These are phyloP conservation scores for Xylaria hypoxylon DNA, from an alignment of 2,329 filamentous ascomycete species.

Conservation along the genomic window DNA sequence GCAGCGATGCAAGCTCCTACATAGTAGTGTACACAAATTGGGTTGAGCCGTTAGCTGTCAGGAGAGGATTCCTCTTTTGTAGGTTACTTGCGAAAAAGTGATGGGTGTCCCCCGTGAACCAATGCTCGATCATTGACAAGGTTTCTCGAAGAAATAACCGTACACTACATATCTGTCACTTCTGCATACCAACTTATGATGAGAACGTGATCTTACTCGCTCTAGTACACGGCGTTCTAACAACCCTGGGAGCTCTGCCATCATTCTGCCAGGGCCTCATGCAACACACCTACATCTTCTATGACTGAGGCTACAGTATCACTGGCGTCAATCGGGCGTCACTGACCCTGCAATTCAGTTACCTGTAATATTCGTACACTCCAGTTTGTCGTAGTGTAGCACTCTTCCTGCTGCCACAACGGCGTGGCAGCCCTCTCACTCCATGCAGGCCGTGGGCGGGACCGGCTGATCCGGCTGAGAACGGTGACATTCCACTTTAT, in stretches of 20 bases:
- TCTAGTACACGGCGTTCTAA: conserved; percentile 29
- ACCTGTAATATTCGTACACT: conserved; percentile 11
- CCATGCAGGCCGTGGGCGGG: conserved; percentile 5
- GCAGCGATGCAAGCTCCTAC: conserved; percentile 16
- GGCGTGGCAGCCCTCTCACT: conserved; percentile 16
- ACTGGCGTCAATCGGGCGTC: conserved; percentile 10
- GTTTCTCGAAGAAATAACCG: background rate
- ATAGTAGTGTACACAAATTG: too few relatives aligned
- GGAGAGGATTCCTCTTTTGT: conserved; percentile 7
- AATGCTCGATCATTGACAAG: background rate
- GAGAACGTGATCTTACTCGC: conserved; percentile 11
- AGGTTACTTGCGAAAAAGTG: conserved; percentile 10
- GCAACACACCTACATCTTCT: conserved; percentile 3
- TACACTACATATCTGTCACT: conserved; percentile 7
- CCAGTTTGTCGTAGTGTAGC: background rate
- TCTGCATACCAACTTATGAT: conserved; percentile 13
- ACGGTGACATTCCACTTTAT: background rate
- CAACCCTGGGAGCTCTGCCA: conserved; percentile 20
- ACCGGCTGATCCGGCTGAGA: conserved; percentile 21
- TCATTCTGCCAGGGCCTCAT: conserved; percentile 8
- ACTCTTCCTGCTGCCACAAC: conserved; percentile 15
- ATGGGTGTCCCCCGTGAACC: background rate
- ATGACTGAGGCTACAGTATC: conserved; percentile 3
- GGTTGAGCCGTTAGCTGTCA: conserved; percentile 11
- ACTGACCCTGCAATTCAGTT: conserved; percentile 21